phyloP scores from a whole-genome alignment of 2,329 filamentous ascomycete species.

The Xylariales sp. region DNA sequence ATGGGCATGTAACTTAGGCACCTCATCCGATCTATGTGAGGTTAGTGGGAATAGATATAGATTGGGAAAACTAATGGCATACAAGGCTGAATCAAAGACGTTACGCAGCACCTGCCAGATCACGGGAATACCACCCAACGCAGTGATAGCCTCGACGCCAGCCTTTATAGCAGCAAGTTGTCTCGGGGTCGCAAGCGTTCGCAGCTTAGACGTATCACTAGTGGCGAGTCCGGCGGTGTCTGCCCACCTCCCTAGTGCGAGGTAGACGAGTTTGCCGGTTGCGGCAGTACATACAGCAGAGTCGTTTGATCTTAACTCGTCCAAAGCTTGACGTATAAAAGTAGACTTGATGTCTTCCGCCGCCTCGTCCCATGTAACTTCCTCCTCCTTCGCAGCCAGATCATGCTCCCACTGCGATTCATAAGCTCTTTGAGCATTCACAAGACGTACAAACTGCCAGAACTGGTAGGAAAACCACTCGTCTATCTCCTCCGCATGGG shows the following conservation, averaged over 20 bases:
- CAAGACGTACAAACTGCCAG: conserved; percentile 83
- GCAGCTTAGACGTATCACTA: conserved; percentile 58
- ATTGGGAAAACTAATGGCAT: conserved; percentile 42
- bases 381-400: conserved; percentile 54
- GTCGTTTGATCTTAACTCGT: conserved; percentile 58
- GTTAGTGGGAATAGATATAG: conserved; percentile 48
- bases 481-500: conserved; percentile 88
- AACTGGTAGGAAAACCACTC: conserved; percentile 97
- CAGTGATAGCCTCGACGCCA: conserved; percentile 63
- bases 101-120: conserved; percentile 64
- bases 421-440: conserved; percentile 80
- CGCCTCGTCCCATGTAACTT: conserved; percentile 74
- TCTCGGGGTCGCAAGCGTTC: conserved; percentile 61
- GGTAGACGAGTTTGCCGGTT: conserved; percentile 68
- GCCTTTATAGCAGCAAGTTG: conserved; percentile 71
- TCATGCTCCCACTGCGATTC: conserved; percentile 77
- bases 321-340: conserved; percentile 69
- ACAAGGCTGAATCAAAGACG: conserved; percentile 67
- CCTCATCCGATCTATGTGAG: conserved; percentile 59
- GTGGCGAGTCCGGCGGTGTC: conserved; percentile 67
- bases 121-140: conserved; percentile 61
- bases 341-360: conserved; percentile 64
- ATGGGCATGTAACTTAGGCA: conserved; percentile 53
- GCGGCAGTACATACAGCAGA: conserved; percentile 62
- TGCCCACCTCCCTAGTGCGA: conserved; percentile 77